A percentile compares a stretch with the other conserved stretches of the same genome.
phyloP scores from a whole-genome alignment of 2,329 filamentous ascomycete genomes.

The Stylonectria norvegica region DNA sequence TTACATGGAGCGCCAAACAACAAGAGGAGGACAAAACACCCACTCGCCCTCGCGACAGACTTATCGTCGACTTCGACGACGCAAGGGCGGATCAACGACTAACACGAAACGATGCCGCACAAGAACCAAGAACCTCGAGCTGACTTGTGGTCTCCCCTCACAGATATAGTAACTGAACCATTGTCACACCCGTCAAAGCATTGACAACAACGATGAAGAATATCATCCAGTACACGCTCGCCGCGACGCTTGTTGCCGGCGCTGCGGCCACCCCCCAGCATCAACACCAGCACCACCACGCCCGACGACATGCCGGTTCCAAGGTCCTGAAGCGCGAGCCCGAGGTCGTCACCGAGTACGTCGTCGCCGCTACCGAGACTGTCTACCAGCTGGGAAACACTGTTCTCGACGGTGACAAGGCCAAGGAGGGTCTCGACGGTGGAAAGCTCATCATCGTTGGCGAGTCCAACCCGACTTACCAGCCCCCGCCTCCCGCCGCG shows the following conservation, averaged over 20 bases:
- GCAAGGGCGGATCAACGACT: too few relatives aligned
- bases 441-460: conserved; percentile 67
- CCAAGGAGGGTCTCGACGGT: conserved; percentile 66
- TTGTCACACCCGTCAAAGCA: conserved; percentile 10
- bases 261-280: conserved; percentile 57
- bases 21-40: too few relatives aligned
- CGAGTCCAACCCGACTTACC: conserved; percentile 53
- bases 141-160: too few relatives aligned
- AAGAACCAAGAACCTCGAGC: too few relatives aligned
- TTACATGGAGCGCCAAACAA: too few relatives aligned
- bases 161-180: conserved; percentile 16
- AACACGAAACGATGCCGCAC: too few relatives aligned
- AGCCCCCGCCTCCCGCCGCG: conserved; percentile 39
- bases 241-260: conserved; percentile 50
- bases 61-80: too few relatives aligned
- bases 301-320: conserved; percentile 49
- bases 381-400: conserved; percentile 70
- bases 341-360: conserved; percentile 48
- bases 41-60: too few relatives aligned
- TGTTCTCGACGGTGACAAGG: conserved; percentile 58
- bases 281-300: conserved; percentile 57
- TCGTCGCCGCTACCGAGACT: conserved; percentile 60
- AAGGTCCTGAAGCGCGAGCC: conserved; percentile 47
- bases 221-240: conserved; percentile 47
- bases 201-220: conserved; percentile 44